Percentiles rank a stretch among this genome's conserved stretches.
These are phyloP conservation scores for Aspergillus hortae DNA, from an alignment of 2,329 filamentous ascomycete genomes.

Conservation along the genomic window DNA sequence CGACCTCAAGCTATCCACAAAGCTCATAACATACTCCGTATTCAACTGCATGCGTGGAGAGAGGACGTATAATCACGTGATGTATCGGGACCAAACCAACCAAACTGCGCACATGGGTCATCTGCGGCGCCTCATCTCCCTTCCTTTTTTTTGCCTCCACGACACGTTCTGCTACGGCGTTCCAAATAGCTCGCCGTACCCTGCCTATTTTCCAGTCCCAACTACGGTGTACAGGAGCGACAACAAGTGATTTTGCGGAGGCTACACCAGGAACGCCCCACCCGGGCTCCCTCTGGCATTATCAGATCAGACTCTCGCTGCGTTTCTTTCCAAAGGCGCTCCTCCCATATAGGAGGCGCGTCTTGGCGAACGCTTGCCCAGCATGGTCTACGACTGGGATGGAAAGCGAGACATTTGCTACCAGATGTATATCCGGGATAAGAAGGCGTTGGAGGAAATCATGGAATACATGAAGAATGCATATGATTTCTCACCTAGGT, in stretches of 20 bases:
- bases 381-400: constrained; percentile 62
- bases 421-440: constrained; percentile 73
- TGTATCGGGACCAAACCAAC: neutral
- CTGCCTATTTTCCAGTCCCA: neutral
- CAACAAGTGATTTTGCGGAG: constrained; percentile 26
- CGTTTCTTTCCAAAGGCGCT: constrained; percentile 17
- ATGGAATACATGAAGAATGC: constrained; percentile 65
- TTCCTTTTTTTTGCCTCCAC: neutral
- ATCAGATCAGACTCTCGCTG: neutral
- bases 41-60: too few species aligned
- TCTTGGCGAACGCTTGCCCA: constrained; percentile 12
- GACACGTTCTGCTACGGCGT: constrained; percentile 12
- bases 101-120: constrained; percentile 22
- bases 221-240: constrained; percentile 36
- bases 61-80: neutral
- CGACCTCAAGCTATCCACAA: too few species aligned
- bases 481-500: constrained; percentile 70
- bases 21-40: too few species aligned
- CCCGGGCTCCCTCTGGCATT: neutral
- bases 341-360: constrained; percentile 26
- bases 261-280: neutral
- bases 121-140: constrained; percentile 16
- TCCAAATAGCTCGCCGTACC: constrained; percentile 10
- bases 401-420: constrained; percentile 64
- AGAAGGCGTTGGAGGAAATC: constrained; percentile 68